Percentiles rank a stretch among this genome's conserved stretches.
Conservation (phyloP, 768 basidiomycete genomes). For the Pleurotus citrinopileatus region DNA sequence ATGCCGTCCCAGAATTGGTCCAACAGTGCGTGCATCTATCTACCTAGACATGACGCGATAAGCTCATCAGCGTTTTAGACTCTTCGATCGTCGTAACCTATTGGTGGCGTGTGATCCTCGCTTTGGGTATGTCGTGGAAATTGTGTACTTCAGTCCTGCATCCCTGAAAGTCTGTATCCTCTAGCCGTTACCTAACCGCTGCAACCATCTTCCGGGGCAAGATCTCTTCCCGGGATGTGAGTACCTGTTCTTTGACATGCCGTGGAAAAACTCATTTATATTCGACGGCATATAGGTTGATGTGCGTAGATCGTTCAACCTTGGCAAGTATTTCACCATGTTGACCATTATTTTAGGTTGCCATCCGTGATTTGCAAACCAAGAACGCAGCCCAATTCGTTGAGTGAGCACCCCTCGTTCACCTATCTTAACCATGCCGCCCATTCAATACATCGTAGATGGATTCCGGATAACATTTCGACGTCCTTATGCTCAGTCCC, state of each 20-base stretch:
- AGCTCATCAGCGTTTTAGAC: slow-evolving; percentile 31
- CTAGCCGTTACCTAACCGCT: slow-evolving; percentile 81
- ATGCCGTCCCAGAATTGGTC: slow-evolving; percentile 68
- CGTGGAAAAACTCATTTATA: slow-evolving; percentile 33
- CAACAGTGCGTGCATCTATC: slow-evolving; percentile 48
- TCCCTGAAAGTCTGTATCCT: neutral
- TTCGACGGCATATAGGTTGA: slow-evolving; percentile 49
- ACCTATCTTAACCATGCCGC: neutral
- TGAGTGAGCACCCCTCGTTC: slow-evolving; percentile 50
- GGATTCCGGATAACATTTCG: slow-evolving; percentile 91
- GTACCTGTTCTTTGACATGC: slow-evolving; percentile 22
- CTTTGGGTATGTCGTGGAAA: slow-evolving; percentile 49
- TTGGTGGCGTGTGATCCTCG: slow-evolving; percentile 83
- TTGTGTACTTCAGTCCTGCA: neutral
- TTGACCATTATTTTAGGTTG: slow-evolving; percentile 40
- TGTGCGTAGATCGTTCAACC: slow-evolving; percentile 33
- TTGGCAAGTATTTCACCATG: slow-evolving; percentile 10
- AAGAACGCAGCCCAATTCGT: slow-evolving; percentile 78
- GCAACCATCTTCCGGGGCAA: slow-evolving; percentile 87
- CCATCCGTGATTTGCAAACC: slow-evolving; percentile 69
- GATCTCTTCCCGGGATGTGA: slow-evolving; percentile 76
- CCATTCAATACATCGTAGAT: slow-evolving; percentile 37
- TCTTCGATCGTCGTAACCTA: slow-evolving; percentile 79
- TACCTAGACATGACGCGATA: neutral
- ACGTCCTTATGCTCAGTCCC: slow-evolving; percentile 81